Base-by-base conservation (phyloP, 2,329 filamentous ascomycete genomes). In the Hypoxylon sp. region DNA sequence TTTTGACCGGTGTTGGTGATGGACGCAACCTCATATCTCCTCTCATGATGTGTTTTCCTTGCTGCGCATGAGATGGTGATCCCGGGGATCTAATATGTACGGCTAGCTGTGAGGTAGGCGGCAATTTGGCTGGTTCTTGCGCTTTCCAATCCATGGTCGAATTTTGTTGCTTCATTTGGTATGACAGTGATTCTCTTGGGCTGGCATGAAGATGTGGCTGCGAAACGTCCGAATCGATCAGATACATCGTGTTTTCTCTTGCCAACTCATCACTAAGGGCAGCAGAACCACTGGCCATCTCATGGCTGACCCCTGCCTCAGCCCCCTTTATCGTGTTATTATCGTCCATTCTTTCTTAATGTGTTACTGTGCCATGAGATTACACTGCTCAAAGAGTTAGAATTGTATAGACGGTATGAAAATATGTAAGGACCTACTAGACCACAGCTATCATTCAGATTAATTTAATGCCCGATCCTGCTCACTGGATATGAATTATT, bases 21-120 rank as follows among this genome's bases (percentile, higher is more conserved):
- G 58, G 46, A 53, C 44, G 61, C 44, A 46, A 51, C 19, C 28
- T 58, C 41, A 50, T 64, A 37, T 22, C 52, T 17, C 44, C 48
- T 4, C 32, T 41, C 34, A n/a, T 37, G 11, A 22, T 24, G n/a
- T 53, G 51, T 6, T 24, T 48, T 51, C 28, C 44, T 57, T 59
- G 52, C 15, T 19, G 65, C 61, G 51, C 60, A 59, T 58, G 62
- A 56, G 51, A 68, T 60, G 62, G 62, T 46, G 60, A 64, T 49
- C 67, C 52, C 26, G 69, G 67, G 17, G 72, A 70, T 37, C 59
- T 68, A 24, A 75, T 74, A 44, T 74, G 69, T 6, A 74, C 72
- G 32, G 72, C 70, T 19, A 75, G 19, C 22, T 48, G 64, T 54
- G 67, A 56, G 7, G 6, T 56, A 5, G 67, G 46, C 28, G 59